phyloP scores from a whole-genome alignment of 2,329 filamentous ascomycete genomes.

The Trichoderma semiorbis region DNA sequence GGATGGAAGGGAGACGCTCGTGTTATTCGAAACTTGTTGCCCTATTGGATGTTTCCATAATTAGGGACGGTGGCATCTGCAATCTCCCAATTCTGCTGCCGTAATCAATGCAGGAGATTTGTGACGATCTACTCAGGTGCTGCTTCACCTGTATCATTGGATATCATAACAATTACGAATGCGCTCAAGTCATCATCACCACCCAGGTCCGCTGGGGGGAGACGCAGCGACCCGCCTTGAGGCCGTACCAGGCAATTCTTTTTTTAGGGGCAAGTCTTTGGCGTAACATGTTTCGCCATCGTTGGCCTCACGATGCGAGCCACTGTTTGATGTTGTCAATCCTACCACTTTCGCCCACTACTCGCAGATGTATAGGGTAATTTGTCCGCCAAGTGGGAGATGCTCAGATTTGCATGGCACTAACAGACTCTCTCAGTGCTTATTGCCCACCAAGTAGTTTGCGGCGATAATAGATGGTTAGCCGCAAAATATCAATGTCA shows the following conservation, averaged over 20 bases:
- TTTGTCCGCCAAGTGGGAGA: neutral
- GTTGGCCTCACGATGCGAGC: neutral
- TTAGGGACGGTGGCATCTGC: neutral
- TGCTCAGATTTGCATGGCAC: neutral
- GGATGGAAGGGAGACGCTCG: neutral
- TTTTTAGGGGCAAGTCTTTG: neutral
- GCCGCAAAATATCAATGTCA: neutral
- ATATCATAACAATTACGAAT: neutral
- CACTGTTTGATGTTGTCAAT: neutral
- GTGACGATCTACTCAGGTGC: neutral
- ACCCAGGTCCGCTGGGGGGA: neutral
- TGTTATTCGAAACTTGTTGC: neutral
- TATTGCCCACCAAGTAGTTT: neutral
- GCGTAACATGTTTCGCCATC: neutral
- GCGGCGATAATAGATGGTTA: neutral
- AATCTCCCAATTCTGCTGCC: neutral
- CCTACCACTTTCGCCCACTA: neutral
- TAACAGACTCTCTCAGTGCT: neutral
- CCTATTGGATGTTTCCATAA: neutral
- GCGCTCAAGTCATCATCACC: neutral
- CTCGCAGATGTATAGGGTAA: neutral
- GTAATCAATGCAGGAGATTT: neutral
- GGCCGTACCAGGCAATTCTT: neutral
- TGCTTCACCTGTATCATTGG: neutral
- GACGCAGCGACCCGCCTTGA: neutral